A percentile compares a stretch with the other conserved stretches of the same genome.
phyloP scores from a whole-genome alignment of 768 basidiomycete genomes.

The Ramaria sp. region DNA sequence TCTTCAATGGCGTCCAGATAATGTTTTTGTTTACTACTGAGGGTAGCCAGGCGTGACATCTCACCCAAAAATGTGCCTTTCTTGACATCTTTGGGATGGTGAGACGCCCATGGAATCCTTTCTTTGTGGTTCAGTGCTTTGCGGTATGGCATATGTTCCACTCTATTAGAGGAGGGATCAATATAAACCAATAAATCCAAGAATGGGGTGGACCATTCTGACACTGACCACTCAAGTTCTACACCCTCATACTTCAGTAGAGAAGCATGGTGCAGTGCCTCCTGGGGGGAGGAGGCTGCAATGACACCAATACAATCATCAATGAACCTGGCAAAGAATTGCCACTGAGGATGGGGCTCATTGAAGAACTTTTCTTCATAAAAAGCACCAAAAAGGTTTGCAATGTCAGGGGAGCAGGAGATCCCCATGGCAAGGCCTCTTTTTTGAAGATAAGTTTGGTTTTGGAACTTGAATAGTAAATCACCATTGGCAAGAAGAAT shows the following conservation, averaged over 20 bases:
- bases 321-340: conserved; percentile 11
- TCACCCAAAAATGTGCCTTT: conserved; percentile 12
- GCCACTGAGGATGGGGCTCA: neutral
- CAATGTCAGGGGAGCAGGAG: conserved; percentile 10
- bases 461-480: conserved; percentile 6
- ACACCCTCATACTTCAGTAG: neutral
- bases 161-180: neutral
- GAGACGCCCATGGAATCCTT: conserved; percentile 13
- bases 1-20: conserved; percentile 2
- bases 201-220: conserved; percentile 9
- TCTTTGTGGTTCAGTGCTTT: conserved; percentile 13
- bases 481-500: neutral
- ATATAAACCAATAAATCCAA: conserved; percentile 13
- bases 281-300: neutral
- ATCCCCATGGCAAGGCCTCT: conserved; percentile 14
- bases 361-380: neutral
- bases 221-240: neutral
- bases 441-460: conserved; percentile 3
- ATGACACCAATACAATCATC: conserved; percentile 10
- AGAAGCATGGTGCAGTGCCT: neutral
- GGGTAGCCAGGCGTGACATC: conserved; percentile 10
- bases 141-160: conserved; percentile 9
- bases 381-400: conserved; percentile 11
- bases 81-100: conserved; percentile 15
- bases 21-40: neutral